These are phyloP conservation scores for Chaetomiaceae sp. DNA, from an alignment of 2,329 filamentous ascomycete genomes.

Conservation along the genomic window DNA sequence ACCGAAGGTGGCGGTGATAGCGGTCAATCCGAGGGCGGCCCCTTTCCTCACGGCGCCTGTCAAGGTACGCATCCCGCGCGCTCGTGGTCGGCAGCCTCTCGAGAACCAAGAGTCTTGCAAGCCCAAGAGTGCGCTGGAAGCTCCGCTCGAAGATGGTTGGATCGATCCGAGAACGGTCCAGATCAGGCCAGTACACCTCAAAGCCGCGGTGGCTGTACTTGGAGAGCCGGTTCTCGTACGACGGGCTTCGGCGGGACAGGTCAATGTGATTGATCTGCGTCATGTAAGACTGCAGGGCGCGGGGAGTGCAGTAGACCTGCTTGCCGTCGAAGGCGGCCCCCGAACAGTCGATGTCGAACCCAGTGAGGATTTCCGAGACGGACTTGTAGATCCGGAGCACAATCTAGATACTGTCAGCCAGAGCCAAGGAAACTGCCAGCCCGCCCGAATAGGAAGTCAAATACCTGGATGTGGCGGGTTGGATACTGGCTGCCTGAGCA, in stretches of 20 bases:
- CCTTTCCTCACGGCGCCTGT: constrained; percentile 65
- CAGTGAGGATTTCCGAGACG: constrained; percentile 77
- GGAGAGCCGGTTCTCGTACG: constrained; percentile 80
- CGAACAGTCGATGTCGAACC: constrained; percentile 83
- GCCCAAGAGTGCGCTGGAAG: constrained; percentile 69
- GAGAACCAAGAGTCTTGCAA: constrained; percentile 73
- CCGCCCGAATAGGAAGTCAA: background rate
- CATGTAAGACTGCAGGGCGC: constrained; percentile 73
- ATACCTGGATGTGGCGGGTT: constrained; percentile 68
- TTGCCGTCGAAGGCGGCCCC: constrained; percentile 76
- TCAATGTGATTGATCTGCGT: constrained; percentile 81
- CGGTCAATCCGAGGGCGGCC: constrained; percentile 58
- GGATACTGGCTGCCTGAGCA: constrained; percentile 68
- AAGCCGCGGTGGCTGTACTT: constrained; percentile 84
- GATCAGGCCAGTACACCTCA: constrained; percentile 72
- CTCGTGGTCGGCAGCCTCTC: constrained; percentile 68
- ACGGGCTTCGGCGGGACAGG: constrained; percentile 72
- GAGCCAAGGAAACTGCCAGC: background rate
- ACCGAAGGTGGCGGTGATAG: constrained; percentile 32
- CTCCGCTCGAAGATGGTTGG: constrained; percentile 84
- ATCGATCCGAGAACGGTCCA: constrained; percentile 72
- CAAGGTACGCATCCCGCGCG: constrained; percentile 66
- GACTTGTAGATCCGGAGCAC: constrained; percentile 82
- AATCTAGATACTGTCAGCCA: constrained; percentile 48
- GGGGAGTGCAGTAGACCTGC: constrained; percentile 74